These are phyloP conservation scores for Neoscytalidium dimidiatum DNA, from an alignment of 2,329 filamentous ascomycete species.

Conservation along the genomic window DNA sequence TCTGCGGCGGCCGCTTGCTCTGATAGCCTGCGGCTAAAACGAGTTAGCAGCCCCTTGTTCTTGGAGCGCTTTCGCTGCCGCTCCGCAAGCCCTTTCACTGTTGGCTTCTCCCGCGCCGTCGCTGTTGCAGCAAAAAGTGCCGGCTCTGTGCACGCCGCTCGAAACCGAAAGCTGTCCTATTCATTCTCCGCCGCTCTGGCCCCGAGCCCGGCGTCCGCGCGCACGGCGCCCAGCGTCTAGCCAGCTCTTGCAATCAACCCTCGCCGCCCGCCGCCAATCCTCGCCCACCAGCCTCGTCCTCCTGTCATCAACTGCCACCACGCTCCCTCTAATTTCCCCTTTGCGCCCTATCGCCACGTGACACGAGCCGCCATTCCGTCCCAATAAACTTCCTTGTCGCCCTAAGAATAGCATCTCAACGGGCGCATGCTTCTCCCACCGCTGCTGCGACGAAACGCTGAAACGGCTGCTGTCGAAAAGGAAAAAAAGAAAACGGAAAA, in stretches of 20 bases:
- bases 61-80: constrained; percentile 9
- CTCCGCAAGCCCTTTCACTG: neutral
- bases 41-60: constrained; percentile 18
- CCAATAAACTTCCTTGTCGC: constrained; percentile 3
- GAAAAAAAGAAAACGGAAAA: no score
- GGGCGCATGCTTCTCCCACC: neutral
- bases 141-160: neutral
- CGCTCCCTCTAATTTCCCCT: constrained; percentile 9
- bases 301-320: constrained; percentile 1
- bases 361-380: neutral
- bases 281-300: no score
- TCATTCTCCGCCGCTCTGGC: neutral
- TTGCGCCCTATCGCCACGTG: constrained; percentile 12
- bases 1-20: constrained; percentile 1
- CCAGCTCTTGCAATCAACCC: constrained; percentile 1
- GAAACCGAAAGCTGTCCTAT: constrained; percentile 15
- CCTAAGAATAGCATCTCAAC: constrained; percentile 1
- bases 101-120: neutral
- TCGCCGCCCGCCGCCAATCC: constrained; percentile 12
- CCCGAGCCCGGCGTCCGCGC: neutral
- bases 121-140: constrained; percentile 7
- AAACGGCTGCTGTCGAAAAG: neutral
- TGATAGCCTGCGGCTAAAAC: constrained; percentile 16
- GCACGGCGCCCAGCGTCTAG: constrained; percentile 16
- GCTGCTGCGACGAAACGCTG: neutral